phyloP scores from a whole-genome alignment of 78 protist species.

The Diacronema lutheri region DNA sequence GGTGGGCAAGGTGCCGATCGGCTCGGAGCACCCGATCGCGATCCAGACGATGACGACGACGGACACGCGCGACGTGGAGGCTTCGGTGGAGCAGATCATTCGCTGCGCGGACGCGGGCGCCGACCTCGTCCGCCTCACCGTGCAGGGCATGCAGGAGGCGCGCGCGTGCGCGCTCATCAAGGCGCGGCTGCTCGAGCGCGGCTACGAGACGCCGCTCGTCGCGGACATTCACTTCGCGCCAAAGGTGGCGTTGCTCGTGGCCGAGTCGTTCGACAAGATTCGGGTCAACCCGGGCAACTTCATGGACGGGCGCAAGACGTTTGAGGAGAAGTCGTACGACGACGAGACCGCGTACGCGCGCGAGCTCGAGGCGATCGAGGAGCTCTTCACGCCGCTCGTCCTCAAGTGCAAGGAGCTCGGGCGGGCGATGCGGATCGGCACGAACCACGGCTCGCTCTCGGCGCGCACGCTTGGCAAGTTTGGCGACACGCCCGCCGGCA shows the following conservation, averaged over 20 bases:
- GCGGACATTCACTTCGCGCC: slow-evolving; percentile 61
- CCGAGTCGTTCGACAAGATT: slow-evolving; percentile 52
- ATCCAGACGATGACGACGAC: slow-evolving; percentile 55
- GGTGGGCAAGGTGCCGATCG: slow-evolving; percentile 5
- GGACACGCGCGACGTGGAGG: slow-evolving; percentile 31
- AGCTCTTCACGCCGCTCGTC: slow-evolving; percentile 56
- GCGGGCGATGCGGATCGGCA: slow-evolving; percentile 48
- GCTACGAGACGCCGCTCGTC: slow-evolving; percentile 22
- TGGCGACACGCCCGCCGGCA: slow-evolving; percentile 51
- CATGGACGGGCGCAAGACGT: slow-evolving; percentile 35
- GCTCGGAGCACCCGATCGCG: slow-evolving; percentile 46
- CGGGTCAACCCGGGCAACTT: slow-evolving; percentile 59
- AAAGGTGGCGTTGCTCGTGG: slow-evolving; percentile 30
- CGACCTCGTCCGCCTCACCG: slow-evolving; percentile 54
- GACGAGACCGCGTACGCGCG: slow-evolving; percentile 20
- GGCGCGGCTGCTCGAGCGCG: slow-evolving; percentile 10
- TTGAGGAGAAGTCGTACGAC: slow-evolving; percentile 35
- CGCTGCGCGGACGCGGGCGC: slow-evolving; percentile 45
- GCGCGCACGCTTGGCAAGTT: slow-evolving; percentile 42
- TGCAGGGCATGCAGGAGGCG: slow-evolving; percentile 48
- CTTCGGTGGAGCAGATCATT: slow-evolving; percentile 39
- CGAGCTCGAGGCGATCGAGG: neutral
- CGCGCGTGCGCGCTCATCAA: slow-evolving; percentile 33
- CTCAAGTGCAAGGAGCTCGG: slow-evolving; percentile 46
- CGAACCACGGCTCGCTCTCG: slow-evolving; percentile 55